phyloP scores from a whole-genome alignment of 2,329 filamentous ascomycete genomes.

The Xylariomycetidae sp. region DNA sequence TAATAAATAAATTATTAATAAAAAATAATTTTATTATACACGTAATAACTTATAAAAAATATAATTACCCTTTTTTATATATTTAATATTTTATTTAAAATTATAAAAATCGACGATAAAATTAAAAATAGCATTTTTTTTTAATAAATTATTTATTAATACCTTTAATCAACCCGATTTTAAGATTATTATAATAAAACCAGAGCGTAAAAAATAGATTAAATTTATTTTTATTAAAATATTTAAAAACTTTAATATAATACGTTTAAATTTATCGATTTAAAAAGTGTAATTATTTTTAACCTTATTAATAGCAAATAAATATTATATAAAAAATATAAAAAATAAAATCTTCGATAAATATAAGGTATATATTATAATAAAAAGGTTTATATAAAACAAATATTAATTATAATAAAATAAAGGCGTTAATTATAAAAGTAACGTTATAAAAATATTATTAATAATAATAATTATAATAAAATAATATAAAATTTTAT shows the following conservation, averaged over 20 bases:
- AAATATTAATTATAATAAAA: neutral
- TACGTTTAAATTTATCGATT: neutral
- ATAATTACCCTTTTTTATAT: neutral
- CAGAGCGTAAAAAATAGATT: too few relatives aligned
- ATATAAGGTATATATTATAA: neutral
- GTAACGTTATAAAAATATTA: neutral
- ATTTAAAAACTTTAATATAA: constrained; percentile 1
- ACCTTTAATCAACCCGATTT: neutral
- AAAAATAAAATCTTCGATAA: neutral
- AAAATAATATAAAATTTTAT: neutral
- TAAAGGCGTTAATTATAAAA: neutral
- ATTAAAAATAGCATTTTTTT: neutral
- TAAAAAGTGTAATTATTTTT: neutral
- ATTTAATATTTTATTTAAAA: neutral
- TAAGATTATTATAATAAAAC: neutral
- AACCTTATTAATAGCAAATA: constrained; percentile 1
- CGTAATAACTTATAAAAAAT: neutral
- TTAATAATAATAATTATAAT: neutral
- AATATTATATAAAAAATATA: constrained; percentile 1
- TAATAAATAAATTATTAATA: neutral
- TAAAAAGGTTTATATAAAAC: neutral
- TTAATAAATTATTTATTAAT: neutral
- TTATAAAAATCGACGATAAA: neutral
- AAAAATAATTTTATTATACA: neutral
- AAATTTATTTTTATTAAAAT: constrained; percentile 1